A percentile compares a stretch with the other conserved stretches of the same genome.
These are phyloP conservation scores for Cudoniella acicularis DNA, from an alignment of 495 filamentous ascomycete species.

Conservation along the genomic window DNA sequence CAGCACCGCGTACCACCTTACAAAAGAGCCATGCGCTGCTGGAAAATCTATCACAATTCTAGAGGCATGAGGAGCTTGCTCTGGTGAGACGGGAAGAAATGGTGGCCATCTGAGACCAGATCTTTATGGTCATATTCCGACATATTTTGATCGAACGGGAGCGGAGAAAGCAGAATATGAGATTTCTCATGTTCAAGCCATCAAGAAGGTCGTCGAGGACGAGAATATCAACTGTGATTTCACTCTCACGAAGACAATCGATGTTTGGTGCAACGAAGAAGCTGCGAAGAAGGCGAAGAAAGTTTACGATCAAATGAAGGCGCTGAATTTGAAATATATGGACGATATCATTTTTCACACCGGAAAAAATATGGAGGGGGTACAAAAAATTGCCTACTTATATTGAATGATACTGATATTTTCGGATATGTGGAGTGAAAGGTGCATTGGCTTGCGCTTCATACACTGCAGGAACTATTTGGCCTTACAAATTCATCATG, in stretches of 20 bases:
- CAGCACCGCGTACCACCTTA: constrained; percentile 53
- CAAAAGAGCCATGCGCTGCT: background rate
- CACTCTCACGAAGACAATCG: constrained; percentile 24
- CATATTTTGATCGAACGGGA: constrained; percentile 34
- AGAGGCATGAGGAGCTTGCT: constrained; percentile 49
- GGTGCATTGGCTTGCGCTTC: constrained; percentile 41
- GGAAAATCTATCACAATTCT: constrained; percentile 41
- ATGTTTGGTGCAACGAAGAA: constrained; percentile 1
- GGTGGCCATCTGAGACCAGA: constrained; percentile 62
- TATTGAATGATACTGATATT: background rate
- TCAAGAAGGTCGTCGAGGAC: constrained; percentile 47
- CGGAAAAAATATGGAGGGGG: constrained; percentile 28
- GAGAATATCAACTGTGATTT: constrained; percentile 50
- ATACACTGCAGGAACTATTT: constrained; percentile 58
- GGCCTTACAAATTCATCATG: constrained; percentile 59
- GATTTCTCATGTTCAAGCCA: constrained; percentile 47
- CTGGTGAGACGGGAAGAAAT: constrained; percentile 55
- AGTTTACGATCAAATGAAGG: constrained; percentile 1
- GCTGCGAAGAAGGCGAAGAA: background rate
- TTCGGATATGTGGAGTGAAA: constrained; percentile 38
- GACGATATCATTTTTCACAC: constrained; percentile 39
- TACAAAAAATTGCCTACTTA: constrained; percentile 27
- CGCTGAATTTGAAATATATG: constrained; percentile 22
- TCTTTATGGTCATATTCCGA: constrained; percentile 46
- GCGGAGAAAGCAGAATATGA: constrained; percentile 51